phyloP scores from a whole-genome alignment of 768 basidiomycete species.

The Mrakia blollopis region DNA sequence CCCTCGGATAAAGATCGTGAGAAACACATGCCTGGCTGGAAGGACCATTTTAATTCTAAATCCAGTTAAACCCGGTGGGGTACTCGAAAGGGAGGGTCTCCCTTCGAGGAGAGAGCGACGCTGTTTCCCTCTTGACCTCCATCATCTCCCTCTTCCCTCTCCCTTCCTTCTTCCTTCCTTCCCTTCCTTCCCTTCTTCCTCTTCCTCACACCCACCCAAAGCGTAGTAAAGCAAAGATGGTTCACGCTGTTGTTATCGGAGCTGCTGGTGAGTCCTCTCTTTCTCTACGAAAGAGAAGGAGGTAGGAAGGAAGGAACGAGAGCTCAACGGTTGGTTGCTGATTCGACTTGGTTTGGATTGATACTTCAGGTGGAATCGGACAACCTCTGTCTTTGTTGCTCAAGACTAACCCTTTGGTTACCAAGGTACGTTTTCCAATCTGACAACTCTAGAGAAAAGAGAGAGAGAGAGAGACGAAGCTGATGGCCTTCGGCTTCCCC shows the following conservation, averaged over 20 bases:
- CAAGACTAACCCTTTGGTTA: conserved; percentile 84
- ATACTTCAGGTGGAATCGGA: conserved; percentile 69
- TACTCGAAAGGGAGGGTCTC: no score
- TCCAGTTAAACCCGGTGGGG: no score
- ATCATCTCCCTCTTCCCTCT: neutral
- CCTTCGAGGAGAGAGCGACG: no score
- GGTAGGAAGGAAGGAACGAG: neutral
- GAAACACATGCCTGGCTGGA: no score
- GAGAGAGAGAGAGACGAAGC: neutral
- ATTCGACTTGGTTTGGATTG: neutral
- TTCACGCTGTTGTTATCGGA: conserved; percentile 33
- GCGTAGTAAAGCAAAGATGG: conserved; percentile 9
- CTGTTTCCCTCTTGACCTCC: neutral
- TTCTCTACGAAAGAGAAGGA: neutral
- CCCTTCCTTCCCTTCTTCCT: neutral
- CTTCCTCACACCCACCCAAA: neutral
- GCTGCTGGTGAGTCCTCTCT: conserved; percentile 29
- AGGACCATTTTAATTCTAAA: no score
- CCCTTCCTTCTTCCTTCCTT: neutral
- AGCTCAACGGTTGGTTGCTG: neutral
- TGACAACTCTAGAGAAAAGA: neutral
- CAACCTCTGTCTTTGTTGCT: conserved; percentile 91
- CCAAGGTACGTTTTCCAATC: conserved; percentile 44
- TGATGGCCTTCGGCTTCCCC: conserved; percentile 1
- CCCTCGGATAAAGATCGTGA: no score